Conservation (phyloP, 257 asterid species). For the Solanum pimpinellifolium region DNA sequence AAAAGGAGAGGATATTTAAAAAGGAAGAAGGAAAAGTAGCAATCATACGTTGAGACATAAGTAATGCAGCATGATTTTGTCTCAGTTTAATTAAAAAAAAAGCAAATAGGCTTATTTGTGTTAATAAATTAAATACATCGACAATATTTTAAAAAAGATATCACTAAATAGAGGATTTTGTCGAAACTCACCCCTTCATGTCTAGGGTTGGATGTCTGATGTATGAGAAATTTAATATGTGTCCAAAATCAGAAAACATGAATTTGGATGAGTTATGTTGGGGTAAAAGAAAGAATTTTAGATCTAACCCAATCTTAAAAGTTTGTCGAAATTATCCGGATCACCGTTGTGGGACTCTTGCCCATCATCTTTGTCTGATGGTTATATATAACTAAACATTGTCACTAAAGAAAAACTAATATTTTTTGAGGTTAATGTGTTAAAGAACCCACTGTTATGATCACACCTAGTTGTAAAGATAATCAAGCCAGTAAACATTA, state of each 20-base stretch:
- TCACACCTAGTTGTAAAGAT: conserved; percentile 28
- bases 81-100: not conserved
- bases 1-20: not conserved
- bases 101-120: not conserved
- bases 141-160: not conserved
- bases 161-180: not conserved
- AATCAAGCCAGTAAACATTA: not conserved
- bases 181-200: not conserved
- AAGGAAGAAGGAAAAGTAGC: not conserved
- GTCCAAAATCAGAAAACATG: not conserved
- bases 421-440: not conserved
- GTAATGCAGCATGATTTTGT: not conserved
- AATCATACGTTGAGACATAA: not conserved
- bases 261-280: not conserved
- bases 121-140: not conserved
- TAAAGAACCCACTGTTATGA: conserved; percentile 2
- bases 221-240: not conserved
- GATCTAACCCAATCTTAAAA: not conserved
- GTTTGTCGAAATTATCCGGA: no score
- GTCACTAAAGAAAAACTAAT: not conserved
- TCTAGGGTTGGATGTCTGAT: not conserved
- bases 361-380: not conserved
- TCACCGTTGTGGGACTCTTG: not conserved
- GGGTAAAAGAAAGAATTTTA: not conserved
- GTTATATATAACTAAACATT: not conserved